Conservation (phyloP, 139 green algal genomes). For the Chlamydomonas sp. region DNA sequence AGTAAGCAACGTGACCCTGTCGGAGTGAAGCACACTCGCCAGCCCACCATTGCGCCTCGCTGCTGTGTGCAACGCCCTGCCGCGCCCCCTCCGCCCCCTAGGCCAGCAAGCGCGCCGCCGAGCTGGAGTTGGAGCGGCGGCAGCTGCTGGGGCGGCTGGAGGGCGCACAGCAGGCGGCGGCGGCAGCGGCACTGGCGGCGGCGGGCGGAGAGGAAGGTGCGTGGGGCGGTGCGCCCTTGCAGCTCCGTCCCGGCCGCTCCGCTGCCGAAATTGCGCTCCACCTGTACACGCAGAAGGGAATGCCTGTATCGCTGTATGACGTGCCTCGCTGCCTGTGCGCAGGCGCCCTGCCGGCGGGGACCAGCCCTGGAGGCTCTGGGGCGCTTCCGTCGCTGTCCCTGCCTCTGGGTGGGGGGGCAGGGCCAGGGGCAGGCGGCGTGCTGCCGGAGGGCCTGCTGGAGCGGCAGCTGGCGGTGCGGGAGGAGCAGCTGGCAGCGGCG, state of each 20-base stretch:
- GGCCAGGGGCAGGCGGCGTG: background rate
- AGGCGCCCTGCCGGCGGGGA: too few species aligned
- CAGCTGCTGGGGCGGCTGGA: conserved; percentile 31
- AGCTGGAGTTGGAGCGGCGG: conserved; percentile 41
- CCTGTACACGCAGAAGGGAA: too few species aligned
- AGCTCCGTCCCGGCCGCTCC: background rate
- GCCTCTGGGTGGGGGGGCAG: too few species aligned
- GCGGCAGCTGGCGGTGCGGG: conserved; percentile 40
- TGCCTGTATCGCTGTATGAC: too few species aligned
- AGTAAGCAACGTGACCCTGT: too few species aligned
- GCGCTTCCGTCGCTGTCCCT: too few species aligned
- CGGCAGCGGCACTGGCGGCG: background rate
- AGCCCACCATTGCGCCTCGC: too few species aligned
- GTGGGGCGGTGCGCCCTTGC: background rate
- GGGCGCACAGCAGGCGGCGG: background rate
- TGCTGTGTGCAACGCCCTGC: too few species aligned
- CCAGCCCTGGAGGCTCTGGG: too few species aligned
- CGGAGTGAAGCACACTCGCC: too few species aligned
- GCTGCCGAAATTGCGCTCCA: too few species aligned
- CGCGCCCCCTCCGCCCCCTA: background rate
- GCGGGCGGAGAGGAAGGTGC: background rate
- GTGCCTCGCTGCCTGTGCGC: too few species aligned
- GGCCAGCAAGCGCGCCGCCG: conserved; percentile 28
- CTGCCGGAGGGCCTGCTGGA: conserved; percentile 44
- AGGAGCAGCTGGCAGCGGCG: conserved; percentile 29